A percentile compares a stretch with the other conserved stretches of the same genome.
phyloP scores from a whole-genome alignment of 768 basidiomycete genomes.

The Trametes coccinea region DNA sequence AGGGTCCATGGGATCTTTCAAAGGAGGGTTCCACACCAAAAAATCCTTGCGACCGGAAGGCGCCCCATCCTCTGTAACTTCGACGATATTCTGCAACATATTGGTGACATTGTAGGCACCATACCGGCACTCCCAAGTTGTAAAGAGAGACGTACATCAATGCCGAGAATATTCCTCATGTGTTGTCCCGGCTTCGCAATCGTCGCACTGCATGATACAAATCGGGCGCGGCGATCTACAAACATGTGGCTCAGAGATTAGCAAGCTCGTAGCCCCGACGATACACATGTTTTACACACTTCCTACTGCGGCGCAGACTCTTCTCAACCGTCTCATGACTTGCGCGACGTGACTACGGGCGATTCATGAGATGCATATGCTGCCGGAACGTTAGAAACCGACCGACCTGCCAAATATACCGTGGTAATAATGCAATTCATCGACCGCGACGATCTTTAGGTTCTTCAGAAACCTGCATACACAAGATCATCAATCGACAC shows the following conservation, averaged over 20 bases:
- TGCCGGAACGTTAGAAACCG: not conserved
- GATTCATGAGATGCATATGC: not conserved
- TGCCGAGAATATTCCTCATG: constrained; percentile 75
- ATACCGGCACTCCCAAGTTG: not conserved
- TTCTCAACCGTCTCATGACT: constrained; percentile 71
- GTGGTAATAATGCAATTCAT: constrained; percentile 87
- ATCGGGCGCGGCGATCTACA: constrained; percentile 55
- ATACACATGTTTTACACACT: constrained; percentile 40
- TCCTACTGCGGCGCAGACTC: constrained; percentile 75
- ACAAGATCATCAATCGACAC: constrained; percentile 6
- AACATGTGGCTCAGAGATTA: not conserved
- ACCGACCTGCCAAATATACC: constrained; percentile 75
- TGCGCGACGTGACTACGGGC: constrained; percentile 72
- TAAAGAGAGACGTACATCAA: constrained; percentile 38
- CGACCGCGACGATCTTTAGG: constrained; percentile 76
- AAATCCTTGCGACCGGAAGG: constrained; percentile 81
- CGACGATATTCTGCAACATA: constrained; percentile 51
- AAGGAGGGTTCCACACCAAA: constrained; percentile 73
- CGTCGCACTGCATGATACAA: constrained; percentile 89
- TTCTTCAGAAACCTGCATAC: constrained; percentile 69
- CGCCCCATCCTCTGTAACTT: constrained; percentile 77
- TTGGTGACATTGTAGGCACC: not conserved
- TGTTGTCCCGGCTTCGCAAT: constrained; percentile 74
- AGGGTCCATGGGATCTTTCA: constrained; percentile 54
- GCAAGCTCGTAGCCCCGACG: too few relatives aligned